Evolutionary conservation across 805 yeast genomes (phyloP).

Genomic region (Kockiozyma suomiensis): DNA sequence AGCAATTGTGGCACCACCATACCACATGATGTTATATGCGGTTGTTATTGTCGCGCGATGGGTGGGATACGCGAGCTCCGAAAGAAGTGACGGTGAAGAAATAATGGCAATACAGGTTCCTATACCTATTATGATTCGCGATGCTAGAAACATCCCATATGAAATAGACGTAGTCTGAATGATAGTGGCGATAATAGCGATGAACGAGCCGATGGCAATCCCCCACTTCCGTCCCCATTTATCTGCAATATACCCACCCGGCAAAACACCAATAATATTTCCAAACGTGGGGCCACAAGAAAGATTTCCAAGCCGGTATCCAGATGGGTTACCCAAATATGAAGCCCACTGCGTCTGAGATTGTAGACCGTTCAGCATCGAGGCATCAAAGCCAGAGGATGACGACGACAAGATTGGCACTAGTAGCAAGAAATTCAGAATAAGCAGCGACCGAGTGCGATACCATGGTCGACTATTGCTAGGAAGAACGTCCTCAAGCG

Average conservation of each 20-base stretch:
- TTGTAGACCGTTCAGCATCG: conserved; percentile 23
- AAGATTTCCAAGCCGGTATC: conserved; percentile 2
- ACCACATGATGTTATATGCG: conserved; percentile 55
- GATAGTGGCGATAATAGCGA: conserved; percentile 41
- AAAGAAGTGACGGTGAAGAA: conserved; percentile 8
- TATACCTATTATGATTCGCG: conserved; percentile 46
- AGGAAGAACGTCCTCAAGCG: conserved; percentile 11
- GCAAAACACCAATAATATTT: not conserved
- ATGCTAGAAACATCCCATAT: conserved; percentile 45
- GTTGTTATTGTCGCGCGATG: conserved; percentile 50
- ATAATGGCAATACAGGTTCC: conserved; percentile 41
- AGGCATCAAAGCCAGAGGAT: conserved; percentile 20
- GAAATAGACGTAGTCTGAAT: conserved; percentile 47
- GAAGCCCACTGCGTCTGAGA: conserved; percentile 17
- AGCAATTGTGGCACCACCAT: conserved; percentile 55
- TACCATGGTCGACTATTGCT: conserved; percentile 3
- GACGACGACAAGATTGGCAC: conserved; percentile 4
- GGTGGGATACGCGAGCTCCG: conserved; percentile 55
- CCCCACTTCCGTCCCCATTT: conserved; percentile 2
- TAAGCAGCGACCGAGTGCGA: not conserved
- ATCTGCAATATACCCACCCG: conserved; percentile 17
- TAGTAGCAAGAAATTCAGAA: not conserved
- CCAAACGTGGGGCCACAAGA: conserved; percentile 15
- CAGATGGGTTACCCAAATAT: conserved; percentile 11
- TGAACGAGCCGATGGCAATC: conserved; percentile 24